Evolutionary conservation across 1,284 basidiomycete species (phyloP), one percentile per base, ranked within the genome.

Genomic region (Fistulinella staudtii): DNA sequence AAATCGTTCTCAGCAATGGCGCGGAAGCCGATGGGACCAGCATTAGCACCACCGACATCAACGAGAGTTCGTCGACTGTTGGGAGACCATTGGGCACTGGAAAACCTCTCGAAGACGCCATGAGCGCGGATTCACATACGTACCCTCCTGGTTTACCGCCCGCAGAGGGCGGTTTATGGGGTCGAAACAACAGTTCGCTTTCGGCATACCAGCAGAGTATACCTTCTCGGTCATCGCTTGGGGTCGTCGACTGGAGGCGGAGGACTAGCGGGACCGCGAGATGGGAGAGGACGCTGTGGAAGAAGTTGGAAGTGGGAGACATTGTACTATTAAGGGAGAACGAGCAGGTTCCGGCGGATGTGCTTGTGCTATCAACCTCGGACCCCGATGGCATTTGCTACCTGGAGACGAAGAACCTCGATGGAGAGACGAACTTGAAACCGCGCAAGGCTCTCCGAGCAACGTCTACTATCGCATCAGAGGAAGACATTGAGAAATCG

Each of bases 291-390:
- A 98, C 95, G 3, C 71, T 98, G 1, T 99, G 95, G 95, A 98
- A 98, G 74, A 97, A 98, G 72, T 75, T 99, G 38, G 93, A 96
- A 65, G 94, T 97, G 5, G 95, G 95, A n/a, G 95, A 98, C 62
- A 69, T 98, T 20, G 89, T 99, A 20, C 70, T 97, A 2, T 72
- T 98, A 21, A 75, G 86, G 43, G 92, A 97, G 59, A 89, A 97
- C 64, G 95, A 98, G 49, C 93, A 96, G 67, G 85, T 98, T 7
- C 94, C 95, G 0, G 95, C 95, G 7, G 94, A 99, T 60, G 85
- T 97, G 47, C 77, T 95, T 46, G 87, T 98, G 0, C 77, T 98
- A 14, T 85, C 85, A 17, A 89, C 91, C 0, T 92, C 89, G 3
- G 89, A 93, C 62, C 68, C 82, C 1, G 90, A 93, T 54, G 82